Conservation (phyloP, 768 basidiomycete genomes). For the Leccinum longicurvipes region DNA sequence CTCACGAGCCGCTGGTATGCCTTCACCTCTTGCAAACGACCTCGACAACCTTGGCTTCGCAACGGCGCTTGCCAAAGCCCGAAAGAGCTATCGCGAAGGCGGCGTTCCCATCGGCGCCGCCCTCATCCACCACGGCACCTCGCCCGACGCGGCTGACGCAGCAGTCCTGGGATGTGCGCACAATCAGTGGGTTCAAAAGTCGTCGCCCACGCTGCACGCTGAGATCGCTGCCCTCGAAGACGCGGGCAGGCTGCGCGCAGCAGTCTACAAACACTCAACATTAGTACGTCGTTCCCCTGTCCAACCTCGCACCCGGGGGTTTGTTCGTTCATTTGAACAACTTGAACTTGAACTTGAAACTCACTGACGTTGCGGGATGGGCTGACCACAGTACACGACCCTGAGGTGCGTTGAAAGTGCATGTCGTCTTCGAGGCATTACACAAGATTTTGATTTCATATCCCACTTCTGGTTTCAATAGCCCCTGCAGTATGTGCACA, state of each 20-base stretch:
- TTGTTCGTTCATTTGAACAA: not conserved
- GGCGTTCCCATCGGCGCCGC: conserved; percentile 62
- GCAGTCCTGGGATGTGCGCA: conserved; percentile 41
- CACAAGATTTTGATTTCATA: not conserved
- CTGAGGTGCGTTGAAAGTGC: conserved; percentile 26
- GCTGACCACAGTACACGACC: conserved; percentile 34
- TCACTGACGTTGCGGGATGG: not conserved
- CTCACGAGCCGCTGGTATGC: not conserved
- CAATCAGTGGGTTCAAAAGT: conserved; percentile 44
- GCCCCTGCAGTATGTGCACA: conserved; percentile 65
- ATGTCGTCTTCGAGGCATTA: not conserved
- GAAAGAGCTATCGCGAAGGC: conserved; percentile 45
- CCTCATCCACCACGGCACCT: conserved; percentile 33
- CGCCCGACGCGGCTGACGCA: not conserved
- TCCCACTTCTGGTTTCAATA: not conserved
- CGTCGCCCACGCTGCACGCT: conserved; percentile 42
- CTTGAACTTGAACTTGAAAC: not conserved
- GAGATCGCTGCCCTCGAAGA: conserved; percentile 51
- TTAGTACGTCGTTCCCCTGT: conserved; percentile 36
- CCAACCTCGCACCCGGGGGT: not conserved
- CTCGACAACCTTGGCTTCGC: conserved; percentile 31
- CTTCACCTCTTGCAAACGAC: not conserved
- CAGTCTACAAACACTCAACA: conserved; percentile 45
- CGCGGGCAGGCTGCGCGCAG: conserved; percentile 47
- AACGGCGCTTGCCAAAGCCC: conserved; percentile 40